Base-by-base conservation (phyloP, 352 stramenopile species). In the Phytophthora idaei region DNA sequence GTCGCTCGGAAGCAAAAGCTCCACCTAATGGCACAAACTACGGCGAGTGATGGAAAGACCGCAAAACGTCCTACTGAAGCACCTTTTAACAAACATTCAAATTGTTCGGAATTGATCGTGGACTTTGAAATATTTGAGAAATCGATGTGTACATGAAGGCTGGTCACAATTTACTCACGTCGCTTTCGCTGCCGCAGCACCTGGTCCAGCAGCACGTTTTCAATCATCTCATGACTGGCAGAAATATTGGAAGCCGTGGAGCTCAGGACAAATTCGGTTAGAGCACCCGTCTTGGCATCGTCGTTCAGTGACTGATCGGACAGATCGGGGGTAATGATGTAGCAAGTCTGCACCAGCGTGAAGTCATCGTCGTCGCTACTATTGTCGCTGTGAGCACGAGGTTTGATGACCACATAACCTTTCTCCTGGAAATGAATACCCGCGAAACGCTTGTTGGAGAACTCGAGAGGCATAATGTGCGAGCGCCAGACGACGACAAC, bases 401-500 rank as follows among this genome's bases (percentile, higher is more conserved):
- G 70, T 45, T 77, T 72, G 41, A 76, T 69, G 14, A 79, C 65
- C 25, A 76, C 68, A 25, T 74, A 79, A 2, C 72, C 69, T 60
- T 73, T 73, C 46, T 79, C 72, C 25, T 71, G 55, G 64, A 77
- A 76, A 57, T 64, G 55, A 62, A 76, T 72, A 70, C 68, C 68
- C n/a, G 57, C 47, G 52, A 72, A 69, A 3, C 54, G 71, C 57
- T 88, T 77, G 59, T 77, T 64, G 37, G 64, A 72, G 64, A 88
- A 83, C 42, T 87, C 77, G 15, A 84, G 67, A 9, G 81, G 77
- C 9, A 83, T 65, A 61, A 85, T 77, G 61, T 80, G 70, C 21
- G 80, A 77, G 15, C 67, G 76, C 79, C 79, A 90, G 29, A 85
- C 74, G 29, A 90, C 75, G 14, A 90, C 77, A 17, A 88, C 71